Base-by-base conservation (phyloP, 2,329 filamentous ascomycete genomes). In the Byssochlamys sp. region DNA sequence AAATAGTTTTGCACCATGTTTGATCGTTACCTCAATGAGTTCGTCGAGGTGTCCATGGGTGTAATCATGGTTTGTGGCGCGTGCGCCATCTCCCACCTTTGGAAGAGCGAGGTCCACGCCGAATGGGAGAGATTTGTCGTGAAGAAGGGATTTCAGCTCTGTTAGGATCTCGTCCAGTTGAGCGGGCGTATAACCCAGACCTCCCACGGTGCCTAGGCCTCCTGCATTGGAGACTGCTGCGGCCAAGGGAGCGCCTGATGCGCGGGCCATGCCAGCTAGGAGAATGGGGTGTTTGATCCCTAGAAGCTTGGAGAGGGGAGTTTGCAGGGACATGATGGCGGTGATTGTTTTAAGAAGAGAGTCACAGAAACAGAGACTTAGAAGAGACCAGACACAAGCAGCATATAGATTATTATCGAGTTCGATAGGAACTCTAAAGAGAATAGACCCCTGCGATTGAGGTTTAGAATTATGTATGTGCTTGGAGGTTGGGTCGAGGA, bases 1-100 rank as follows among this genome's bases (percentile, higher is more conserved):
- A 69, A 97, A 96, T 53, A 96, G 76, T 69, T 80, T 84, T 6
- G 92, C 90, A n/a, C 89, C 88, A 63, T 89, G 88, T 65, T 86
- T 84, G 65, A 96, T 89, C 2, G 87, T 89, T 50, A 96, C 89
- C 65, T 90, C 87, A 63, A 96, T 88, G 33, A 96, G 80, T 72
- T 95, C 87, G 70, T 95, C 88, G 14, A 96, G 82, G 72, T 90
- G 88, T 49, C 92, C 92, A 63, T 88, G 82, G 0, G 92, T 96
- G 78, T 97, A 97, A 74, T 96, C 92, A 75, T 96, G 90, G 76
- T 96, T 97, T 2, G 92, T 96, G 73, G 89, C 88, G 62, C 92
- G 84, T 5, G 92, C 92, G 33, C 76, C 80, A 48, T 88, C 90
- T 57, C 92, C 92, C 57, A 96, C 80, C 75, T 96, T 91, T 0